A percentile compares a stretch with the other conserved stretches of the same genome.
Evolutionary conservation across 108 stramenopile genomes (phyloP).

Genomic region (Pseudonitzschia multiseries): DNA sequence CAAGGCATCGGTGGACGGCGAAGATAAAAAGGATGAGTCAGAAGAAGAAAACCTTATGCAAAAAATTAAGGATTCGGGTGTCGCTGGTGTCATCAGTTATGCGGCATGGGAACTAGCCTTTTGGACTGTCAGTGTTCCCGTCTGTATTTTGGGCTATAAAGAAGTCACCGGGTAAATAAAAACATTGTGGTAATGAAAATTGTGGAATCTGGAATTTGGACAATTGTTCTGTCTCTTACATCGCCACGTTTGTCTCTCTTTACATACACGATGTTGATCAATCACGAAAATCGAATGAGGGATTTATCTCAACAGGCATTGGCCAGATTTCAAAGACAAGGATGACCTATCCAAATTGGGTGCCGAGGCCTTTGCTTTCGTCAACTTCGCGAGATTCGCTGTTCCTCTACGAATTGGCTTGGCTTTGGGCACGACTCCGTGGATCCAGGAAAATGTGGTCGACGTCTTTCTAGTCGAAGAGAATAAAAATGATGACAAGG

Average conservation of each 20-base stretch:
- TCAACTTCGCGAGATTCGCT: constrained; percentile 88
- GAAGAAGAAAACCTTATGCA: constrained; percentile 48
- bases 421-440: constrained; percentile 73
- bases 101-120: constrained; percentile 81
- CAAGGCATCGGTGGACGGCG: neutral
- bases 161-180: constrained; percentile 51
- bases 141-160: constrained; percentile 65
- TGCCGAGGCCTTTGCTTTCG: constrained; percentile 88
- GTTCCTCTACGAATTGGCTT: constrained; percentile 85
- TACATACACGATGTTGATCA: too few relatives aligned
- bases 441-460: constrained; percentile 79
- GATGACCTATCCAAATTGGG: constrained; percentile 78
- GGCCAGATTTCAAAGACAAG: constrained; percentile 71
- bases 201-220: neutral
- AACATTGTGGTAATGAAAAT: neutral
- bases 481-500: neutral
- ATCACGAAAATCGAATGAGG: too few relatives aligned
- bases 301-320: constrained; percentile 37
- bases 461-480: constrained; percentile 26
- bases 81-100: constrained; percentile 74
- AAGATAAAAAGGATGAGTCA: constrained; percentile 2
- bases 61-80: constrained; percentile 74
- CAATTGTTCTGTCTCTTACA: neutral
- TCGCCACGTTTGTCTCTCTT: neutral
- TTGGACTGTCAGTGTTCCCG: constrained; percentile 76